Conservation (phyloP, 768 basidiomycete species). For the Tulasnella calospora region DNA sequence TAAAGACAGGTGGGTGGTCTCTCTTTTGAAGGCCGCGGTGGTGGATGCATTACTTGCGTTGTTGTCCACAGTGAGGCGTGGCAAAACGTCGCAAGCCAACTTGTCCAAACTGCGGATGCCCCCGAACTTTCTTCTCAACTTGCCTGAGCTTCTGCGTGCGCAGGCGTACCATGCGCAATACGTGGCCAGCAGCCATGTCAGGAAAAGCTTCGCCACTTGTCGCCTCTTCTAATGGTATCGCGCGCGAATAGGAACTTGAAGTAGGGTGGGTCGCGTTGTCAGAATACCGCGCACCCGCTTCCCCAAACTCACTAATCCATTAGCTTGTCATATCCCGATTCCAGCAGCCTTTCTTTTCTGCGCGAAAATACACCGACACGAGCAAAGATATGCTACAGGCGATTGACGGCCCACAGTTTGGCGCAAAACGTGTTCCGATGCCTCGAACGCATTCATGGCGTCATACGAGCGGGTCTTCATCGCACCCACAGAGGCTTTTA, state of each 20-base stretch:
- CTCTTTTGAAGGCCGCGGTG: neutral
- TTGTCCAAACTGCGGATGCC: neutral
- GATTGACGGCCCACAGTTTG: neutral
- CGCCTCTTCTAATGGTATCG: neutral
- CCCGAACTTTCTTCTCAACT: neutral
- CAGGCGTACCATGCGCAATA: neutral
- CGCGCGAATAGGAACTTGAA: neutral
- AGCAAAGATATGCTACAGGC: neutral
- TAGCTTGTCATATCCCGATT: neutral
- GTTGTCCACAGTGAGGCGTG: neutral
- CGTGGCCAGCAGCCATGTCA: neutral
- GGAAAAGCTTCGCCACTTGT: neutral
- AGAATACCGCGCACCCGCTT: too few species aligned
- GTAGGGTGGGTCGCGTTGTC: neutral
- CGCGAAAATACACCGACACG: neutral
- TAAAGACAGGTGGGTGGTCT: neutral
- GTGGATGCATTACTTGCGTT: neutral
- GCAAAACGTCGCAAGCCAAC: neutral
- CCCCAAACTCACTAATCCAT: neutral
- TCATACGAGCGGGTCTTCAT: neutral
- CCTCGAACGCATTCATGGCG: neutral
- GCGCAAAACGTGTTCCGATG: neutral
- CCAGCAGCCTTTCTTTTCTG: neutral
- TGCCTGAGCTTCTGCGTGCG: neutral
- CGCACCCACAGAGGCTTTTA: neutral